These are phyloP conservation scores for Tricholoma sp. DNA, from an alignment of 768 basidiomycete species.

Conservation along the genomic window DNA sequence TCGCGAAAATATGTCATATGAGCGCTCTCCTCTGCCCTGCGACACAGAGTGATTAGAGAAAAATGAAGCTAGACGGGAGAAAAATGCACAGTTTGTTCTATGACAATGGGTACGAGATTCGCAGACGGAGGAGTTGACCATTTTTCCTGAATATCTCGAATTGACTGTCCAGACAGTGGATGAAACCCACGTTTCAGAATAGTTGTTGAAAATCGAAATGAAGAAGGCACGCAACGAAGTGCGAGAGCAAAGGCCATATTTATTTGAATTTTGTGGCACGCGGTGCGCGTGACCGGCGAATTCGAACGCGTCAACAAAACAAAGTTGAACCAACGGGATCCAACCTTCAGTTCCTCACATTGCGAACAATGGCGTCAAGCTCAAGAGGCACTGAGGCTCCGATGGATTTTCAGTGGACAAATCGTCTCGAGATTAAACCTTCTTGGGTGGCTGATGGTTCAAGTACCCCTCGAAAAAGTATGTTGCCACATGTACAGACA, in stretches of 20 bases:
- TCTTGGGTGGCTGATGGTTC: conserved; percentile 50
- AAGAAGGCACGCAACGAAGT: conserved; percentile 15
- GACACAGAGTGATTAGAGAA: background rate
- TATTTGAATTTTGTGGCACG: background rate
- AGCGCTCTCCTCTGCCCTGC: conserved; percentile 81
- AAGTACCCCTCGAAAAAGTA: conserved; percentile 68
- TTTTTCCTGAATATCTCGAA: conserved; percentile 26
- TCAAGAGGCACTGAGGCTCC: conserved; percentile 58
- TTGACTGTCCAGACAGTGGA: conserved; percentile 41
- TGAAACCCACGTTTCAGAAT: conserved; percentile 42
- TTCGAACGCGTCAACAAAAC: conserved; percentile 30
- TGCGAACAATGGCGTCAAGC: conserved; percentile 37
- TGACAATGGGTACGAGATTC: conserved; percentile 85
- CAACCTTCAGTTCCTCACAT: conserved; percentile 6
- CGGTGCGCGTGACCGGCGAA: no score
- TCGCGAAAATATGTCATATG: conserved; percentile 95
- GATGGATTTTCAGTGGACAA: conserved; percentile 88
- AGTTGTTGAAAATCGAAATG: conserved; percentile 14
- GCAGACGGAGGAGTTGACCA: conserved; percentile 41
- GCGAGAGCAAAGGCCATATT: conserved; percentile 21
- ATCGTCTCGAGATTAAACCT: conserved; percentile 51
- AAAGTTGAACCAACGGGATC: background rate
- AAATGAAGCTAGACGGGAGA: conserved; percentile 5
- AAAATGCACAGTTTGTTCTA: conserved; percentile 75
- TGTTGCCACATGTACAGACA: conserved; percentile 17